Conservation (phyloP, 2,329 filamentous ascomycete species). For the Penicillium janthinellum region DNA sequence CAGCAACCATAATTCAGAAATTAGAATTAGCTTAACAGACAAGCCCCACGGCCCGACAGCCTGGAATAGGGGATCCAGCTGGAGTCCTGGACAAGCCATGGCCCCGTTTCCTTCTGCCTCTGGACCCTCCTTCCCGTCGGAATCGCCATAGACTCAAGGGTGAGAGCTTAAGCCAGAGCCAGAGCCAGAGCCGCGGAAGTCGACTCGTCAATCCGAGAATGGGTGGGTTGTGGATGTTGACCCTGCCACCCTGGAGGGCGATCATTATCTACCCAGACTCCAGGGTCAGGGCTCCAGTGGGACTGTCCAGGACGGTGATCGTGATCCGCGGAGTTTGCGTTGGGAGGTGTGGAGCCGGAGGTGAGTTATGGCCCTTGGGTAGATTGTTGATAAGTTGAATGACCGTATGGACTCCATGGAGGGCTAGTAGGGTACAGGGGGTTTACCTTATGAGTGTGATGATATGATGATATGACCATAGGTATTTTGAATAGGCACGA, state of each 20-base stretch:
- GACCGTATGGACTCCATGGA: too few relatives aligned
- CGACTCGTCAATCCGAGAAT: background rate
- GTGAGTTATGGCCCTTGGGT: too few relatives aligned
- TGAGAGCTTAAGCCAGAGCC: background rate
- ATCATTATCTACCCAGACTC: background rate
- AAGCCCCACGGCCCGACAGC: background rate
- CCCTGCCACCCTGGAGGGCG: background rate
- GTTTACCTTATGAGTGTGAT: too few relatives aligned
- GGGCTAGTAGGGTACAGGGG: too few relatives aligned
- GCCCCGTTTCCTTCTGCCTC: background rate
- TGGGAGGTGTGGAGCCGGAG: background rate
- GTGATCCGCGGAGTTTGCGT: background rate
- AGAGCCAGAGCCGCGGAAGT: constrained; percentile 1
- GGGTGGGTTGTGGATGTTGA: background rate
- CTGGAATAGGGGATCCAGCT: constrained; percentile 6
- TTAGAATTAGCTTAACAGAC: background rate
- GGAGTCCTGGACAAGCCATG: background rate
- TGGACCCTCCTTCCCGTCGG: constrained; percentile 8
- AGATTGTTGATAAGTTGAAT: too few relatives aligned
- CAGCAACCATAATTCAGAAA: background rate
- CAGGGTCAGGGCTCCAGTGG: too few relatives aligned
- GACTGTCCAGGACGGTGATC: too few relatives aligned
- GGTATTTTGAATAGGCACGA: too few relatives aligned
- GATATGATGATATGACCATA: too few relatives aligned
- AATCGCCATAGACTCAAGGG: constrained; percentile 20